Evolutionary conservation across 2,329 filamentous ascomycete species (phyloP).

Genomic region (Sphaerulina populicola): DNA sequence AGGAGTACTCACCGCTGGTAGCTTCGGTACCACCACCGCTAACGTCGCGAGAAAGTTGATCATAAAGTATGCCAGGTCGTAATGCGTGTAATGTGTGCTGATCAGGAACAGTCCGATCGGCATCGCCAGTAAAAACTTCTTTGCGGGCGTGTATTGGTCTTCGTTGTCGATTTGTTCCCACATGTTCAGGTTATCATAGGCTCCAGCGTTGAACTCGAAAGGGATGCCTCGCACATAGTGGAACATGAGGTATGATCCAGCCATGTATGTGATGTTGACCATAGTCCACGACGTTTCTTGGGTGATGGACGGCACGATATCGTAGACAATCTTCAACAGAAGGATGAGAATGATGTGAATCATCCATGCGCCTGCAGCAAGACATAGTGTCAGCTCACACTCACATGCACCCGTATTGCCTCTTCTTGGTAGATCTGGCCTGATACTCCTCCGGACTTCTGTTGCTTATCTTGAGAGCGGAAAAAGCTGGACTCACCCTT

Average conservation of each 20-base stretch:
- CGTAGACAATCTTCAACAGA: constrained; percentile 89
- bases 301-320: constrained; percentile 89
- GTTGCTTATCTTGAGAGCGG: no score
- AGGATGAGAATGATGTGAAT: constrained; percentile 93
- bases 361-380: constrained; percentile 74
- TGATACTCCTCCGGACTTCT: not conserved
- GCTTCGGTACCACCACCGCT: constrained; percentile 88
- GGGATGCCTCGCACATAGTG: constrained; percentile 96
- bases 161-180: constrained; percentile 99
- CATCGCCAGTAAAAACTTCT: constrained; percentile 93
- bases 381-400: constrained; percentile 15
- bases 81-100: constrained; percentile 98
- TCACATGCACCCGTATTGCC: constrained; percentile 6
- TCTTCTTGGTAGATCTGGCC: not conserved
- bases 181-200: constrained; percentile 99
- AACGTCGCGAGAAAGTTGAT: constrained; percentile 93
- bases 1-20: constrained; percentile 69
- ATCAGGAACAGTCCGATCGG: constrained; percentile 90
- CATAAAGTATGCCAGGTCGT: constrained; percentile 91
- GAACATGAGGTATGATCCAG: constrained; percentile 98
- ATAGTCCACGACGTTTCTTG: constrained; percentile 98
- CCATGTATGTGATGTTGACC: constrained; percentile 98
- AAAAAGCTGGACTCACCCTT: constrained; percentile 60
- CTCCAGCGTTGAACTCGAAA: constrained; percentile 97
- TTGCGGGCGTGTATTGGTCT: constrained; percentile 95